Conservation (phyloP, 31 red algal genomes). For the Odonthalia washingtoniensis region DNA sequence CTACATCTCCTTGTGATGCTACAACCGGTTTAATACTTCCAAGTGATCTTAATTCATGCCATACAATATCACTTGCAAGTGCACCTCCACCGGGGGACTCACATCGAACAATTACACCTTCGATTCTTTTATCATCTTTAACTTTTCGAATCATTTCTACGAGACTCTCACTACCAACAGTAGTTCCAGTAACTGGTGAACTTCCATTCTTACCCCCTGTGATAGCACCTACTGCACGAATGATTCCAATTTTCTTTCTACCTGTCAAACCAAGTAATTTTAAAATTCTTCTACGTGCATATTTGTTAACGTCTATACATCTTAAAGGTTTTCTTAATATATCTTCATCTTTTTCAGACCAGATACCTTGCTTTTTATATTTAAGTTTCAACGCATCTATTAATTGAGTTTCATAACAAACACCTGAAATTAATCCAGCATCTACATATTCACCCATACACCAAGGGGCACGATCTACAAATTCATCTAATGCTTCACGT, state of each 20-base stretch:
- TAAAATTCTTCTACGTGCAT: slow-evolving; percentile 50
- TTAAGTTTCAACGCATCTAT: slow-evolving; percentile 83
- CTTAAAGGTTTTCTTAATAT: slow-evolving; percentile 53
- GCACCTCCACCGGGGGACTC: slow-evolving; percentile 93
- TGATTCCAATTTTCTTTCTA: slow-evolving; percentile 77
- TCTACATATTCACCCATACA: slow-evolving; percentile 80
- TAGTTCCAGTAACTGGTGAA: slow-evolving; percentile 71
- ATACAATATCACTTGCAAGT: slow-evolving; percentile 93
- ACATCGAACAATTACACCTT: slow-evolving; percentile 84
- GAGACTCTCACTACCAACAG: slow-evolving; percentile 82
- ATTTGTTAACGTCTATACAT: slow-evolving; percentile 59
- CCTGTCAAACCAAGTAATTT: slow-evolving; percentile 71
- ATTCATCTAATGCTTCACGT: slow-evolving; percentile 39
- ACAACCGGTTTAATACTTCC: slow-evolving; percentile 87
- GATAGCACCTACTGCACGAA: slow-evolving; percentile 93
- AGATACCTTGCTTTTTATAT: slow-evolving; percentile 37
- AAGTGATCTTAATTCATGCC: slow-evolving; percentile 75
- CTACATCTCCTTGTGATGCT: slow-evolving; percentile 85
- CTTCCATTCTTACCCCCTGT: slow-evolving; percentile 73
- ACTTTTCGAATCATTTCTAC: slow-evolving; percentile 83
- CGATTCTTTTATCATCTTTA: slow-evolving; percentile 68
- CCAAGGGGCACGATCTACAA: slow-evolving; percentile 75
- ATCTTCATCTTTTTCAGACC: slow-evolving; percentile 49
- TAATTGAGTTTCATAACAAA: slow-evolving; percentile 85
- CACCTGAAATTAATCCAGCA: slow-evolving; percentile 71